Base-by-base conservation (phyloP, 768 basidiomycete genomes). In the Hypholoma sublateritium region DNA sequence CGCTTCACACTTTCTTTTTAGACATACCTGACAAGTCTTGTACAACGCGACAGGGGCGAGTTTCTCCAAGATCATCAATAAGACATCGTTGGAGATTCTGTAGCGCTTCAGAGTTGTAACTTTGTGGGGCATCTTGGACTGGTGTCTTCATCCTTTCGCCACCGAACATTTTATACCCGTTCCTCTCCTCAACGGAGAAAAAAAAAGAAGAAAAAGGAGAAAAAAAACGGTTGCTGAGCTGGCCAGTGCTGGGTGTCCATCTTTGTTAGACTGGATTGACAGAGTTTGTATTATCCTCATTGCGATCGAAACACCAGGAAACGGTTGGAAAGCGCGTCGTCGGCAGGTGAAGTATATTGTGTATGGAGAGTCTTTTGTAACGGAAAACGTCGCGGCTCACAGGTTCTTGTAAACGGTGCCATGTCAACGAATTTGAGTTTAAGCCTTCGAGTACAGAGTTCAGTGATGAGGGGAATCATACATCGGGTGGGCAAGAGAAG, bases 401-500 rank as follows among this genome's bases (percentile, higher is more conserved):
- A 70, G 62, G 67, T 70, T 73, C 70, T 71, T 72, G 70, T 73
- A 71, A 69, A 67, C 70, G 75, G 65, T 80, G 77, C 70, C 81
- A 83, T 82, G 81, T 81, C 81, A 82, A 83, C 81, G 70, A 62
- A 64, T 65, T 75, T 75, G 66, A 68, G 68, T 69, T 72, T 72
- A 59, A 64, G 69, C 64, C 64, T 69, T 64, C 53, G 63, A 69
- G 69, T 65, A 71, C 68, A 72, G 67, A 74, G 72, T 74, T 76
- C 64, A 67, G 68, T 70, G 70, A 71, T 67, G 69, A 64, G 62
- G 65, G 28, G 67, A 70, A 67, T 65, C 59, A 64, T 67, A 70
- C 59, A 67, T 66, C 62, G 67, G 68, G 64, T 70, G 69, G 62
- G 67, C 66, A 69, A 67, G 65, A 68, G 69, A 68, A 68, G 67